phyloP scores from a whole-genome alignment of 306 rosid genomes.

The Dryas drummondii region DNA sequence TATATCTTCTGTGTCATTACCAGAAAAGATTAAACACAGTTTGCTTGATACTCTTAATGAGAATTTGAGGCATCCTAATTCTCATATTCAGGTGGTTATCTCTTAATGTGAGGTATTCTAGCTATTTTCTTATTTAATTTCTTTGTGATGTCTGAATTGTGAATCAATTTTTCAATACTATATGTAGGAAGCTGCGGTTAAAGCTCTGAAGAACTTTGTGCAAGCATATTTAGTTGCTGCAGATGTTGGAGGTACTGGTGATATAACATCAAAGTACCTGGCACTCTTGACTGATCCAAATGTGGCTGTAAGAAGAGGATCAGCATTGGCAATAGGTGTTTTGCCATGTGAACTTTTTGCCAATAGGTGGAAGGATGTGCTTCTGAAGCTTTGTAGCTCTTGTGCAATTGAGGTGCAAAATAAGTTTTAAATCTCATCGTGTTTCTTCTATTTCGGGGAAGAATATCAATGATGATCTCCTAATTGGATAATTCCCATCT shows the following conservation, averaged over 20 bases:
- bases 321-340: constrained; percentile 80
- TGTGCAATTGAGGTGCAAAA: constrained; percentile 73
- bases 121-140: constrained; percentile 16
- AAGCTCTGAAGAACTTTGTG: constrained; percentile 71
- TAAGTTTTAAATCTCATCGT: constrained; percentile 18
- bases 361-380: constrained; percentile 75
- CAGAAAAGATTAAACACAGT: constrained; percentile 66
- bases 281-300: constrained; percentile 77
- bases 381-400: constrained; percentile 69
- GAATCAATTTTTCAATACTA: constrained; percentile 23
- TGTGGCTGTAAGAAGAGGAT: constrained; percentile 91
- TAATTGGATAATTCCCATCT: constrained; percentile 18
- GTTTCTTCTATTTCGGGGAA: constrained; percentile 22
- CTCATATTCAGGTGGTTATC: constrained; percentile 84
- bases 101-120: constrained; percentile 14
- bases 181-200: constrained; percentile 73
- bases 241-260: constrained; percentile 44
- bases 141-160: constrained; percentile 20
- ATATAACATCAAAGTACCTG: constrained; percentile 63
- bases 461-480: constrained; percentile 4
- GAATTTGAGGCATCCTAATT: constrained; percentile 94
- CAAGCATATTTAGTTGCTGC: constrained; percentile 53
- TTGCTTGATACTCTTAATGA: constrained; percentile 81
- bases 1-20: constrained; percentile 45
- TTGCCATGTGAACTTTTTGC: constrained; percentile 69